phyloP scores from a whole-genome alignment of 2,329 filamentous ascomycete genomes.

The Cryphonectria parasitica region DNA sequence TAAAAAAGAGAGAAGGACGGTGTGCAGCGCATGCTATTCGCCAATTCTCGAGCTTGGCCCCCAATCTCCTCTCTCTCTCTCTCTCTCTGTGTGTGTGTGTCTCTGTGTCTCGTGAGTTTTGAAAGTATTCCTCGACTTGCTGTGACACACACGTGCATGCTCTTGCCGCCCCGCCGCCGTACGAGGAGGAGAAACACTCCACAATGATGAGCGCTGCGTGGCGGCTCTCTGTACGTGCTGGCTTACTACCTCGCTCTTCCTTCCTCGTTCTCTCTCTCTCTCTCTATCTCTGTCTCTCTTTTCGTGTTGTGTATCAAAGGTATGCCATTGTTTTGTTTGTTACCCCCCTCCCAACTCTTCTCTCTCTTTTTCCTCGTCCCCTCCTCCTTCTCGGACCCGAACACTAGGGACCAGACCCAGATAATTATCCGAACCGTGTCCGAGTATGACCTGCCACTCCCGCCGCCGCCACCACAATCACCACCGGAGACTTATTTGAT shows the following conservation, averaged over 20 bases:
- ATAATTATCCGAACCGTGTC: conserved; percentile 4
- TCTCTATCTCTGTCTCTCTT: background rate
- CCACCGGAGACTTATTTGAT: too few species aligned
- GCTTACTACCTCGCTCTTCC: background rate
- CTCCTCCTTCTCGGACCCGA: background rate
- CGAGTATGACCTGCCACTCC: conserved; percentile 9
- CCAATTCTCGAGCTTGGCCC: background rate
- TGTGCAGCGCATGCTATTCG: conserved; percentile 2
- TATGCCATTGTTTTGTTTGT: too few species aligned
- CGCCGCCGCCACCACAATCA: background rate
- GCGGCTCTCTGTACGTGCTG: too few species aligned
- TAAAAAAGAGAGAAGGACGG: too few species aligned
- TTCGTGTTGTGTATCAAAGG: background rate
- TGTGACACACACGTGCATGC: background rate
- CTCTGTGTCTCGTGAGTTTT: background rate
- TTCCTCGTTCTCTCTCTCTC: background rate
- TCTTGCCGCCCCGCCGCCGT: too few species aligned
- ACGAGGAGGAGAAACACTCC: background rate
- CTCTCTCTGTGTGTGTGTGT: too few species aligned
- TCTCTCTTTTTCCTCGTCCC: too few species aligned
- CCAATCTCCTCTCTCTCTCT: background rate
- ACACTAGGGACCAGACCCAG: conserved; percentile 1
- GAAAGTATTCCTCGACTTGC: background rate
- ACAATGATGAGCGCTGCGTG: background rate
- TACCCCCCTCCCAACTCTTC: too few species aligned